Evolutionary conservation across 2,329 filamentous ascomycete species (phyloP).

Genomic region (Epichloe uncinata): DNA sequence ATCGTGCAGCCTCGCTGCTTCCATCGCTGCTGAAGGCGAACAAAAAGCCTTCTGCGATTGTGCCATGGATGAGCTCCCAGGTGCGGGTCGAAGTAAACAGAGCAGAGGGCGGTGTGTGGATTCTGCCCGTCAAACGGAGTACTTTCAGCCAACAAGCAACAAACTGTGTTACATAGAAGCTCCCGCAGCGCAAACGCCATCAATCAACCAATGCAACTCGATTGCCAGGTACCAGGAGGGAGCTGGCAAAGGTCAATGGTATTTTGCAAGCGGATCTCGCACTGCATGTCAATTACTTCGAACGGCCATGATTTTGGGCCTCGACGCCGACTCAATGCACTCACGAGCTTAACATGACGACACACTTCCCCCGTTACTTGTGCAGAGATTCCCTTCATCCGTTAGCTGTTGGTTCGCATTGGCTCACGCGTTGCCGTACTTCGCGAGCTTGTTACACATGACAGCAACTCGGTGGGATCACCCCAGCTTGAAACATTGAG

Average conservation of each 20-base stretch:
- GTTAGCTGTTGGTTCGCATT: neutral
- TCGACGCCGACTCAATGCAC: neutral
- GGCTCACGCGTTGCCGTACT: neutral
- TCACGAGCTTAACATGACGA: neutral
- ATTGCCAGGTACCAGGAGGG: neutral
- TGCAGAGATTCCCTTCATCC: neutral
- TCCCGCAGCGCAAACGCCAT: neutral
- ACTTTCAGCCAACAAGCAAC: neutral
- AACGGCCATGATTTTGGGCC: neutral
- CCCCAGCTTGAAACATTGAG: neutral
- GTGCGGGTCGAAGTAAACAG: slow-evolving; percentile 17
- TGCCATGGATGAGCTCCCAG: slow-evolving; percentile 9
- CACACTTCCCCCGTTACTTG: neutral
- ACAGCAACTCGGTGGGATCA: neutral
- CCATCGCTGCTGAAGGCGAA: slow-evolving; percentile 10
- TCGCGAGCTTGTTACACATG: neutral
- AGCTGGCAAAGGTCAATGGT: too few species aligned
- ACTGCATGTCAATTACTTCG: neutral
- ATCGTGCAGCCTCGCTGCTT: slow-evolving; percentile 21
- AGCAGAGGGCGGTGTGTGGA: slow-evolving; percentile 18
- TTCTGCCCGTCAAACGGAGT: slow-evolving; percentile 18
- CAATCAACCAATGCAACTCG: too few species aligned
- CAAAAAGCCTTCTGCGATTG: slow-evolving; percentile 9
- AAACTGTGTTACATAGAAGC: neutral
- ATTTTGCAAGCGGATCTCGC: too few species aligned